A percentile compares a stretch with the other conserved stretches of the same genome.
These are phyloP conservation scores for Penicillium coprophilum DNA, from an alignment of 495 filamentous ascomycete genomes.

Conservation along the genomic window DNA sequence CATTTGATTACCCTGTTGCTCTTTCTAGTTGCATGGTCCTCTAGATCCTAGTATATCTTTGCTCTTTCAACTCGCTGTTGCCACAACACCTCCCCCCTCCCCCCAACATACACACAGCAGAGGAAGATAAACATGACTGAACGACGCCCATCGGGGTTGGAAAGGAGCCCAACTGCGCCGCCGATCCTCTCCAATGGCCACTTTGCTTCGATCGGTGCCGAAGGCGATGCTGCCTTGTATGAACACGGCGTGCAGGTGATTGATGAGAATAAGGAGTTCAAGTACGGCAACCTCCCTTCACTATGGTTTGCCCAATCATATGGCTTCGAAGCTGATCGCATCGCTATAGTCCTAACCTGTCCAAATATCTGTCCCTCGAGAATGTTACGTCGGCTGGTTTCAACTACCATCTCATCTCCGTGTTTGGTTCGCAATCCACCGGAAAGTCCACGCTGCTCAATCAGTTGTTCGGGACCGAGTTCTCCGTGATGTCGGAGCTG, in stretches of 20 bases:
- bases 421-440: constrained; percentile 97
- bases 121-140: constrained; percentile 26
- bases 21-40: constrained; percentile 14
- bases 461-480: constrained; percentile 90
- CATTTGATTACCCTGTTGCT: constrained; percentile 6
- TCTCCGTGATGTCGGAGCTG: constrained; percentile 91
- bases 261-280: constrained; percentile 93
- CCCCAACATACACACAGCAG: constrained; percentile 23
- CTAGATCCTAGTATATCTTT: constrained; percentile 10
- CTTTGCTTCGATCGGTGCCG: constrained; percentile 75
- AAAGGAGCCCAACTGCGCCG: constrained; percentile 50
- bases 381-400: constrained; percentile 84
- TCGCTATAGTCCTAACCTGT: constrained; percentile 65
- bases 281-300: constrained; percentile 53
- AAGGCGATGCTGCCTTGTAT: constrained; percentile 63
- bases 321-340: constrained; percentile 22
- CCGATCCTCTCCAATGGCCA: constrained; percentile 77
- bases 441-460: constrained; percentile 98
- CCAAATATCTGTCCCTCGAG: constrained; percentile 75
- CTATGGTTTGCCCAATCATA: neutral
- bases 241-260: constrained; percentile 96
- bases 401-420: constrained; percentile 98
- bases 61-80: constrained; percentile 21
- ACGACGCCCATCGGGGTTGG: constrained; percentile 31
- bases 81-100: constrained; percentile 27